Evolutionary conservation across 805 yeast species (phyloP).

Genomic region (Metschnikowia santaceciliae): DNA sequence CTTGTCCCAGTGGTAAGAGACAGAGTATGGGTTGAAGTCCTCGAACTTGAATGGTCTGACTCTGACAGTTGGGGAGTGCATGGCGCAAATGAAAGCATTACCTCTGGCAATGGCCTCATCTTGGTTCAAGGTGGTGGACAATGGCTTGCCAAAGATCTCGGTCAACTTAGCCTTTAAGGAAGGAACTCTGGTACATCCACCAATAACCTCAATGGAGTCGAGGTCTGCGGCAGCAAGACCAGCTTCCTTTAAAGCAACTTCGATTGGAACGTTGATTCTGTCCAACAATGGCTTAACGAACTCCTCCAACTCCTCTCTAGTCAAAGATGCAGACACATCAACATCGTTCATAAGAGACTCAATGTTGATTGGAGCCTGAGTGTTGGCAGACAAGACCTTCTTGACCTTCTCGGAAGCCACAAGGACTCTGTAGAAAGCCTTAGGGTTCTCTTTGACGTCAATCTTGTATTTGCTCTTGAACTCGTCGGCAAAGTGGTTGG

Average conservation of each 20-base stretch:
- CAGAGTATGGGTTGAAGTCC: slow-evolving; percentile 88
- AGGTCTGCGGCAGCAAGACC: slow-evolving; percentile 67
- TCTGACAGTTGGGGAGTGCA: slow-evolving; percentile 97
- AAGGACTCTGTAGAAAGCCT: slow-evolving; percentile 91
- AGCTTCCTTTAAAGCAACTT: slow-evolving; percentile 77
- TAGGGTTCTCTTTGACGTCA: slow-evolving; percentile 84
- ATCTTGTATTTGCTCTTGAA: slow-evolving; percentile 90
- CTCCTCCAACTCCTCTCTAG: slow-evolving; percentile 91
- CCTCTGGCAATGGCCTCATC: slow-evolving; percentile 99
- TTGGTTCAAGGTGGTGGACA: slow-evolving; percentile 94
- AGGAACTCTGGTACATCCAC: slow-evolving; percentile 99
- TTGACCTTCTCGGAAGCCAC: slow-evolving; percentile 90
- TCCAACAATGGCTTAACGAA: slow-evolving; percentile 76
- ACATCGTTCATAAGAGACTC: slow-evolving; percentile 97
- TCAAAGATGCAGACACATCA: slow-evolving; percentile 84
- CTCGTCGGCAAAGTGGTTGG: slow-evolving; percentile 91
- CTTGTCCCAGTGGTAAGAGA: slow-evolving; percentile 92
- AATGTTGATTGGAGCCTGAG: slow-evolving; percentile 88
- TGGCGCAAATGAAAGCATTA: slow-evolving; percentile 97
- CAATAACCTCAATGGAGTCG: slow-evolving; percentile 91
- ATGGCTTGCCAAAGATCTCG: slow-evolving; percentile 57
- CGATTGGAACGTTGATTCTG: slow-evolving; percentile 73
- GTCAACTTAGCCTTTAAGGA: slow-evolving; percentile 75
- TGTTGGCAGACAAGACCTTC: slow-evolving; percentile 94
- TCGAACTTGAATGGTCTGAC: slow-evolving; percentile 98